Conservation (phyloP, 129 eudicot genomes). For the Saposhnikovia divaricata region DNA sequence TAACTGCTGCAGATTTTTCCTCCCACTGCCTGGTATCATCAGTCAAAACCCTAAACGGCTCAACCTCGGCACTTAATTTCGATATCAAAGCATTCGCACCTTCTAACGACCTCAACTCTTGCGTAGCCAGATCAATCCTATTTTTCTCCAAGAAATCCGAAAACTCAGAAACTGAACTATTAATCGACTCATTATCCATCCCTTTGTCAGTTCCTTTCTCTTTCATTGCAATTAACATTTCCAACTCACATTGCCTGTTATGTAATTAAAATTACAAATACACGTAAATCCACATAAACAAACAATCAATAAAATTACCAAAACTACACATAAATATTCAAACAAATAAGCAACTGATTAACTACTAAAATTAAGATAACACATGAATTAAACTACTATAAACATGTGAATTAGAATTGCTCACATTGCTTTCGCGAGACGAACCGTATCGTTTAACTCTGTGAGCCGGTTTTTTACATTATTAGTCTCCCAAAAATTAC, state of each 20-base stretch:
- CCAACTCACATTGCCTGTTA: conserved; percentile 78
- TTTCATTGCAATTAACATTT: conserved; percentile 50
- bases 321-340: not conserved
- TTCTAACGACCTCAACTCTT: conserved; percentile 50
- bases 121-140: conserved; percentile 33
- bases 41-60: conserved; percentile 70
- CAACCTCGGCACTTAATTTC: conserved; percentile 55
- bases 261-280: not conserved
- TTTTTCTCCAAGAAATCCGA: conserved; percentile 36
- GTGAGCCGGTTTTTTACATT: conserved; percentile 43
- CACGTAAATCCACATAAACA: not conserved
- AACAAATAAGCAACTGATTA: not conserved
- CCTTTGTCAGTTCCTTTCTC: conserved; percentile 21
- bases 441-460: conserved; percentile 39
- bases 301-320: not conserved
- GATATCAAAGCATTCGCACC: conserved; percentile 66
- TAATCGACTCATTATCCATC: conserved; percentile 15
- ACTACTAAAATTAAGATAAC: not conserved
- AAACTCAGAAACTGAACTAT: conserved; percentile 19
- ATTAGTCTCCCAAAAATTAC: conserved; percentile 45
- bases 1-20: conserved; percentile 76
- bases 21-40: conserved; percentile 76
- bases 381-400: too few species aligned
- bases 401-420: not conserved
- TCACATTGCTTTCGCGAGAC: conserved; percentile 70